Percentiles rank a stretch among this genome's conserved stretches.
Conservation (phyloP, 768 basidiomycete genomes). For the Arthromyces matolae region DNA sequence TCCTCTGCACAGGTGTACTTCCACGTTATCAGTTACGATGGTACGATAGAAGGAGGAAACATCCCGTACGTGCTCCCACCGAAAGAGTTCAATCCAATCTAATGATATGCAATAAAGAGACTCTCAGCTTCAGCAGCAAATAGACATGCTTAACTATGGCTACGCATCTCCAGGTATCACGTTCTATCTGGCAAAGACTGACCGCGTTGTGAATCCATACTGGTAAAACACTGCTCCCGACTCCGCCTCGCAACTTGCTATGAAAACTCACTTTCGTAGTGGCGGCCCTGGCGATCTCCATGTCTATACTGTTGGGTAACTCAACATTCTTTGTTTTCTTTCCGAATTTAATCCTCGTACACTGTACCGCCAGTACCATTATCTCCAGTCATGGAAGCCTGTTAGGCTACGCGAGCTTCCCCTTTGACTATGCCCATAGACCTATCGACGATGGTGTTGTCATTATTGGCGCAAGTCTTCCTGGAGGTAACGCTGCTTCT, state of each 20-base stretch:
- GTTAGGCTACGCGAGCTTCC: conserved; percentile 56
- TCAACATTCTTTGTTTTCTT: not conserved
- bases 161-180: conserved; percentile 35
- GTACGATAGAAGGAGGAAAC: no score
- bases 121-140: conserved; percentile 14
- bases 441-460: conserved; percentile 50
- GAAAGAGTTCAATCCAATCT: no score
- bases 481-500: conserved; percentile 37
- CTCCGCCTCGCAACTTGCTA: conserved; percentile 35
- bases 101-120: conserved; percentile 28
- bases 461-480: conserved; percentile 38
- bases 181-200: conserved; percentile 39
- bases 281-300: conserved; percentile 42
- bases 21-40: no score
- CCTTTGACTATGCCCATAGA: conserved; percentile 32
- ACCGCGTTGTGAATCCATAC: conserved; percentile 40
- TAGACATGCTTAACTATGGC: conserved; percentile 39
- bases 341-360: not conserved
- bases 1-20: no score
- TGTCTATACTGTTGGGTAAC: conserved; percentile 50
- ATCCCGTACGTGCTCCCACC: no score
- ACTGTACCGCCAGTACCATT: not conserved
- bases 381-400: conserved; percentile 30
- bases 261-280: conserved; percentile 44
- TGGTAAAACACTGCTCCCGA: conserved; percentile 48